Evolutionary conservation across 2,329 filamentous ascomycete species (phyloP).

Genomic region (Trichothecium roseum): DNA sequence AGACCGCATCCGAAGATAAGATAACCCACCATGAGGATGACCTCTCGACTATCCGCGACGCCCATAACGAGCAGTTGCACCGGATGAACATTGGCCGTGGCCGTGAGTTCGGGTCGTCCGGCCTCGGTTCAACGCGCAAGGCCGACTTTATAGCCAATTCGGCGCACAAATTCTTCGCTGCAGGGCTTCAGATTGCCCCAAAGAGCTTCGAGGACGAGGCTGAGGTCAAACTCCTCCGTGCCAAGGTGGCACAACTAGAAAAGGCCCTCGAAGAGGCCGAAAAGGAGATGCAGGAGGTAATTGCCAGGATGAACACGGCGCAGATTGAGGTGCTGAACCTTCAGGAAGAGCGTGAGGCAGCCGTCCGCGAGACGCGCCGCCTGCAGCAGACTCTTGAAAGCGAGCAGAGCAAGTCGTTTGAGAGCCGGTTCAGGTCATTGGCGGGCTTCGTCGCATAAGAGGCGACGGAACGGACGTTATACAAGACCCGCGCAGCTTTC

Average conservation of each 20-base stretch:
- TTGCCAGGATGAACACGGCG: conserved; percentile 67
- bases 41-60: conserved; percentile 63
- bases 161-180: conserved; percentile 21
- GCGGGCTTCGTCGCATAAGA: conserved; percentile 10
- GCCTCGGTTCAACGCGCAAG: conserved; percentile 18
- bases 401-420: conserved; percentile 46
- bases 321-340: conserved; percentile 78
- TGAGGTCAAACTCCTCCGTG: conserved; percentile 65
- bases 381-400: conserved; percentile 57
- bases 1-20: conserved; percentile 77
- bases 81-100: conserved; percentile 49
- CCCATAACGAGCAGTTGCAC: conserved; percentile 65
- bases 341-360: conserved; percentile 64
- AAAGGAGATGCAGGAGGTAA: conserved; percentile 72
- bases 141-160: conserved; percentile 23
- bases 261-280: conserved; percentile 51
- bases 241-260: conserved; percentile 76
- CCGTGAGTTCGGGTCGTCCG: conserved; percentile 20
- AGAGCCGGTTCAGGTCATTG: conserved; percentile 24
- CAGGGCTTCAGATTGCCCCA: conserved; percentile 26
- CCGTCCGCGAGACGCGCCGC: conserved; percentile 58
- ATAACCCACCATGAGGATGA: conserved; percentile 81
- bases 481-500: too few species aligned
- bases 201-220: conserved; percentile 63
- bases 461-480: too few species aligned